These are phyloP conservation scores for Cucurbita ficifolia DNA, from an alignment of 306 rosid genomes.

Conservation along the genomic window DNA sequence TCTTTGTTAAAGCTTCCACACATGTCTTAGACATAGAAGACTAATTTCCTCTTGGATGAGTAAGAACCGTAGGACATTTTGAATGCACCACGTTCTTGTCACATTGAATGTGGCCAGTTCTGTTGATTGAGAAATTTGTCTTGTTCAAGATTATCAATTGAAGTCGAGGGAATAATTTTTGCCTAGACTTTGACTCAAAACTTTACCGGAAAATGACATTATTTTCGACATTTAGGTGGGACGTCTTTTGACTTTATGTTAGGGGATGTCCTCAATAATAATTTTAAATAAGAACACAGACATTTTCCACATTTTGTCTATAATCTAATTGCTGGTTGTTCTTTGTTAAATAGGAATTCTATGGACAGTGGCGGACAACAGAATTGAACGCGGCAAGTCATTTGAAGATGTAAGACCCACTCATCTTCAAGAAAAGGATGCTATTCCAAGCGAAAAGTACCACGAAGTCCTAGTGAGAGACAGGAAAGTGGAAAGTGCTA, in stretches of 20 bases:
- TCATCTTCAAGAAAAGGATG: slow-evolving; percentile 17
- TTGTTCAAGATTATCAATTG: not conserved
- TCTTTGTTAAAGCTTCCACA: not conserved
- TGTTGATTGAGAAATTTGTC: not conserved
- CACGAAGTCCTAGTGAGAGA: slow-evolving; percentile 28
- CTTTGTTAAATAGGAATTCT: slow-evolving; percentile 23
- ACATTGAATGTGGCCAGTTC: not conserved
- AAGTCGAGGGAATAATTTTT: not conserved
- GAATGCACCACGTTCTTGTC: not conserved
- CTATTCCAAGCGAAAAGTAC: slow-evolving; percentile 10
- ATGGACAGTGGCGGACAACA: slow-evolving; percentile 26
- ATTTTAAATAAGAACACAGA: not conserved
- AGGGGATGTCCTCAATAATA: not conserved
- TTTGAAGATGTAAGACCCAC: slow-evolving; percentile 18
- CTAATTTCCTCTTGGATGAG: not conserved
- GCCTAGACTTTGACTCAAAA: not conserved
- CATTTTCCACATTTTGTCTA: slow-evolving; percentile 1
- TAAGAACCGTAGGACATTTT: not conserved
- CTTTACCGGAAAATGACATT: not conserved
- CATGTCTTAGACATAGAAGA: not conserved
- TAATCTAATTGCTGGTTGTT: slow-evolving; percentile 11
- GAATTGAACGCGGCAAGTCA: slow-evolving; percentile 12
- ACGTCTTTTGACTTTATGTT: not conserved
- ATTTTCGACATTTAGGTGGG: not conserved
- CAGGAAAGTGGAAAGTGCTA: slow-evolving; percentile 17